Evolutionary conservation across 805 yeast species (phyloP).

Genomic region (Candida maris): DNA sequence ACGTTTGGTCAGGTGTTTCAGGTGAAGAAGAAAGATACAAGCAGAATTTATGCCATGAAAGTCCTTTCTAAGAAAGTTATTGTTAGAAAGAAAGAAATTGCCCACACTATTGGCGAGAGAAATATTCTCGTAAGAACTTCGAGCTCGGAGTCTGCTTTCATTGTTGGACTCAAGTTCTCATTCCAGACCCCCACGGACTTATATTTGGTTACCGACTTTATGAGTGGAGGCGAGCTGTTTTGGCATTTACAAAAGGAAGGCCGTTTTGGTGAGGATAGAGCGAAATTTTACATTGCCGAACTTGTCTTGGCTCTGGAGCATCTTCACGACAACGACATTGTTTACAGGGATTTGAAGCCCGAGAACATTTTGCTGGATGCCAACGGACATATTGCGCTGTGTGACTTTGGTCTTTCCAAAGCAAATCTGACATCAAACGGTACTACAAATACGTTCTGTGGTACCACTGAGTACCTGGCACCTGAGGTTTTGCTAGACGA

Average conservation of each 20-base stretch:
- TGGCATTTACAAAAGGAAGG: constrained; percentile 89
- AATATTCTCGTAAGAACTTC: constrained; percentile 92
- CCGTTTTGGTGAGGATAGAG: constrained; percentile 86
- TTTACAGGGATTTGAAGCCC: constrained; percentile 94
- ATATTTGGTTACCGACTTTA: constrained; percentile 91
- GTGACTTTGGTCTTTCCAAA: constrained; percentile 96
- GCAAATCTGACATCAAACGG: constrained; percentile 83
- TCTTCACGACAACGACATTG: constrained; percentile 91
- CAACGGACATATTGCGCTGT: constrained; percentile 93
- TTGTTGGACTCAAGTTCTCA: constrained; percentile 92
- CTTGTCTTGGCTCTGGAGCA: constrained; percentile 90
- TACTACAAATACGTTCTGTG: constrained; percentile 96
- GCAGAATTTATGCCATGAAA: constrained; percentile 95
- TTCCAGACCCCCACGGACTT: constrained; percentile 94
- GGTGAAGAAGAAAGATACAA: constrained; percentile 86
- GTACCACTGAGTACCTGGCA: constrained; percentile 96
- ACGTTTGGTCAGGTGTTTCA: constrained; percentile 98
- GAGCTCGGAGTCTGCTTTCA: constrained; percentile 72
- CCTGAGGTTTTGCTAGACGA: constrained; percentile 96
- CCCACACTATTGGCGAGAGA: constrained; percentile 97
- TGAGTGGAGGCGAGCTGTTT: constrained; percentile 93
- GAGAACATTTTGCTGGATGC: constrained; percentile 95
- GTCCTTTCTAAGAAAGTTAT: constrained; percentile 91
- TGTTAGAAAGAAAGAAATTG: constrained; percentile 94
- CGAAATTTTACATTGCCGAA: constrained; percentile 96